Evolutionary conservation across 2,329 filamentous ascomycete species (phyloP), one percentile per base, ranked within the genome.

Genomic region (Pseudocercospora pini-densiflorae): DNA sequence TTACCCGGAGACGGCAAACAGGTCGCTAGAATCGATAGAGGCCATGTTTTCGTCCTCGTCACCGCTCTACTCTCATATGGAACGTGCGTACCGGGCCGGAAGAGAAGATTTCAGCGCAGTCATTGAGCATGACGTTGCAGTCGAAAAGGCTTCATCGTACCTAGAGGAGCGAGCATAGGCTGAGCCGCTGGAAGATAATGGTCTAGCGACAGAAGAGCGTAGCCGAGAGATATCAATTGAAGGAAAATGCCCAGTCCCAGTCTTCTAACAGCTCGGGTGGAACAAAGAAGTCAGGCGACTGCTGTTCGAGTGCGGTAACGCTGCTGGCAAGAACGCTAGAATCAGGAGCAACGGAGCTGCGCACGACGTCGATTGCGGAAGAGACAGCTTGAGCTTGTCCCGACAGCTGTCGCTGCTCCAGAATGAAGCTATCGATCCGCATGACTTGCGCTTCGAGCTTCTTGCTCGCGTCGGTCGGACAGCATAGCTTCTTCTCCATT

Each of bases 41-140:
- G 19, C 43, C 24, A 33, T 66, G 16, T 66, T 66, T 72, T 81
- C 82, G 2, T 80, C 82, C 2, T 81, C 78, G 14, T 83, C 80
- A 67, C 78, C 81, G 8, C 83, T 84, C 64, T 77, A 72, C 60
- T 79, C 79, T 77, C 76, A 81, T 23, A 84, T 84, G 82, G 81
- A 83, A 67, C 68, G 75, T 49, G 77, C 78, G 5, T 82, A 81
- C 27, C 21, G 29, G n/a, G 12, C 31, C 21, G 24, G 16, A 29
- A 55, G 33, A 12, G 45, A 62, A 43, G 19, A 36, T 14, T 16
- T 54, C 33, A 27, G 36, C 19, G 10, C 19, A 14, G 58, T 45
- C 14, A 45, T 60, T 45, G 58, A 19, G 33, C 31, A 60, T 9
- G 58, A 45, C n/a, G 19, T 45, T 12, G 58, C 16, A 4, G 23